These are phyloP conservation scores for Lasiodiplodia sp. DNA, from an alignment of 2,329 filamentous ascomycete genomes.

Conservation along the genomic window DNA sequence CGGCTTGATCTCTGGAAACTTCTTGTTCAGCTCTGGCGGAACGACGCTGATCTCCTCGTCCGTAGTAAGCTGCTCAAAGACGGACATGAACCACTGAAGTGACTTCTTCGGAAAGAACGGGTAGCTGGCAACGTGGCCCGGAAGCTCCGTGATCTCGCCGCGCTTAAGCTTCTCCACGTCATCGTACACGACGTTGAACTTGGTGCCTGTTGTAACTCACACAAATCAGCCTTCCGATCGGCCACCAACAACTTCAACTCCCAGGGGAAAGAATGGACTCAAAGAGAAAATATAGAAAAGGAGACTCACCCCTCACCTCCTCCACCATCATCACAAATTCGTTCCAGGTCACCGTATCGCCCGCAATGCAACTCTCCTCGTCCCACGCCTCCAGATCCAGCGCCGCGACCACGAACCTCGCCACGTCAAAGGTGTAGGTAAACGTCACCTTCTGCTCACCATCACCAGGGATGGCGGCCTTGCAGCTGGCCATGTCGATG, in stretches of 20 bases:
- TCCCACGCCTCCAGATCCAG: constrained; percentile 56
- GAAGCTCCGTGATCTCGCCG: constrained; percentile 34
- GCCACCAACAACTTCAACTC: too few species aligned
- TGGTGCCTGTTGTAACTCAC: constrained; percentile 26
- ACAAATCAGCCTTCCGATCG: neutral
- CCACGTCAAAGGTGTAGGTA: constrained; percentile 60
- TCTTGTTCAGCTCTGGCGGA: constrained; percentile 6
- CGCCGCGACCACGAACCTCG: constrained; percentile 52
- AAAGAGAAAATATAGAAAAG: neutral
- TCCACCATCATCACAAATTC: constrained; percentile 32
- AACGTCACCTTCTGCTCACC: constrained; percentile 56
- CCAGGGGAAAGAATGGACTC: neutral
- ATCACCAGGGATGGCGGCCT: constrained; percentile 58
- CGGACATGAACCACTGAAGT: constrained; percentile 26
- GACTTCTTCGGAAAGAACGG: constrained; percentile 33
- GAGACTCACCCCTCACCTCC: constrained; percentile 2
- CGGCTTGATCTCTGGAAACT: constrained; percentile 2
- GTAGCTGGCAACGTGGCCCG: constrained; percentile 31
- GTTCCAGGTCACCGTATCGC: constrained; percentile 33
- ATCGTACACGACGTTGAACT: constrained; percentile 35
- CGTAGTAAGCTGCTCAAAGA: constrained; percentile 1
- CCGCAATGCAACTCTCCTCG: constrained; percentile 37
- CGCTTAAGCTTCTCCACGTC: constrained; percentile 33
- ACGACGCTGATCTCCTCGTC: neutral
- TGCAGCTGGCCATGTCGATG: constrained; percentile 31